Base-by-base conservation (phyloP, 1,284 basidiomycete genomes). In the Earliella scabrosa region DNA sequence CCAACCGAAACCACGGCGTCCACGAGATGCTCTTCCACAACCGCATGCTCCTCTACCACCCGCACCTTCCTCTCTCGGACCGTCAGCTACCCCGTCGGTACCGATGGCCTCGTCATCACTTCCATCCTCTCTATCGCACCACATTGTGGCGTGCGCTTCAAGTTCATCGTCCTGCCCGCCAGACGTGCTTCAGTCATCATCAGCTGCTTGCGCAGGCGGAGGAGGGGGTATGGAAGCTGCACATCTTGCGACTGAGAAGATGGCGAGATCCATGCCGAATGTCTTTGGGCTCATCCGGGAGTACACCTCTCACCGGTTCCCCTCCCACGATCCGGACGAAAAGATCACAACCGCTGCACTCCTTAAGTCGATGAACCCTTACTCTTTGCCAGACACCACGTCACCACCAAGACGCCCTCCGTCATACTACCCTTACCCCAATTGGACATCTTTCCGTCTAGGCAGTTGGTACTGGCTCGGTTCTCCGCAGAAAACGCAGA, bases 381-480 rank as follows among this genome's bases (percentile, higher is more conserved):
- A n/a, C n/a, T n/a, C n/a, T n/a, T n/a, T n/a, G n/a, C n/a, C n/a
- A n/a, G n/a, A 34, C 11, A 34, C 32, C 13, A 34, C 32, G n/a
- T 34, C 9, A 16, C 9, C 32, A 34, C 4, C 11, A 10, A 13
- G 11, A 3, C 32, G n/a, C 18, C 13, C 32, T 34, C 32, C 32
- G n/a, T 16, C 32, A 34, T 34, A 34, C 10, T 27, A 51, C 16
- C 53, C 53, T 21, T 58, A 52, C 18, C 54, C 50, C 4, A 56
- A 56, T 18, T 29, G 52, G 35, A 35, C 26, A 5, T 56, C 43
- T 6, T 56, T 56, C 36, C 43, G 23, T n/a, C 41, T 56, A 8
- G 49, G 50, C 4, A 21, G 46, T 23, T 56, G 54, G 54, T 52
- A 53, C 40, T 56, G 54, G 54, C 45, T 18, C 6, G 23, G 38